Conservation (phyloP, 352 stramenopile genomes). For the Globisporangium barbulae region DNA sequence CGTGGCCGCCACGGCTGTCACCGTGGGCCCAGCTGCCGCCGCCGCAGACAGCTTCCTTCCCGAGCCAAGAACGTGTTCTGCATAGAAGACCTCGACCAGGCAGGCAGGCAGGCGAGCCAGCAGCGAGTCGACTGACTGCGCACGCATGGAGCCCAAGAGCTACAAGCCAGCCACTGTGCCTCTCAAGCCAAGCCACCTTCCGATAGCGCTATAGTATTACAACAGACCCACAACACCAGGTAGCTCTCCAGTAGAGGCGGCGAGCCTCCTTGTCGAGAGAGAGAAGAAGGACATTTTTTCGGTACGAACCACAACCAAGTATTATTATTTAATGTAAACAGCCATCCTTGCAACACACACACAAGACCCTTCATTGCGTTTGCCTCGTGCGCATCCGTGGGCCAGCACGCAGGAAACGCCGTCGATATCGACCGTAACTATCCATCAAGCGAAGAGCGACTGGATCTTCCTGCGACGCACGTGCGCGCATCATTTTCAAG, state of each 20-base stretch:
- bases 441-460: no score
- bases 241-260: not conserved
- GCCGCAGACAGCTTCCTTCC: constrained; percentile 22
- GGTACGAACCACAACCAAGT: not conserved
- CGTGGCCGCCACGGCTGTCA: not conserved
- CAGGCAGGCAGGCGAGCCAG: not conserved
- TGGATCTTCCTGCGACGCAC: not conserved
- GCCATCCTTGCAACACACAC: not conserved
- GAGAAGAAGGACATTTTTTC: not conserved
- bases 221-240: not conserved
- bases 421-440: no score
- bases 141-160: no score
- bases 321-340: constrained; percentile 11
- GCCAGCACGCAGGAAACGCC: not conserved
- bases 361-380: not conserved
- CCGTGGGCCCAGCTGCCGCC: not conserved
- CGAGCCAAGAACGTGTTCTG: constrained; percentile 27
- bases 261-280: not conserved
- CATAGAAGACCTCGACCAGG: constrained; percentile 27
- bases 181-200: not conserved
- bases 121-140: no score
- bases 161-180: not conserved
- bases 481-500: constrained; percentile 4
- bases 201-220: constrained; percentile 8
- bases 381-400: no score